Percentiles rank a stretch among this genome's conserved stretches.
Conservation (phyloP, 768 basidiomycete genomes). For the Rhodosporidiobolus sp. region DNA sequence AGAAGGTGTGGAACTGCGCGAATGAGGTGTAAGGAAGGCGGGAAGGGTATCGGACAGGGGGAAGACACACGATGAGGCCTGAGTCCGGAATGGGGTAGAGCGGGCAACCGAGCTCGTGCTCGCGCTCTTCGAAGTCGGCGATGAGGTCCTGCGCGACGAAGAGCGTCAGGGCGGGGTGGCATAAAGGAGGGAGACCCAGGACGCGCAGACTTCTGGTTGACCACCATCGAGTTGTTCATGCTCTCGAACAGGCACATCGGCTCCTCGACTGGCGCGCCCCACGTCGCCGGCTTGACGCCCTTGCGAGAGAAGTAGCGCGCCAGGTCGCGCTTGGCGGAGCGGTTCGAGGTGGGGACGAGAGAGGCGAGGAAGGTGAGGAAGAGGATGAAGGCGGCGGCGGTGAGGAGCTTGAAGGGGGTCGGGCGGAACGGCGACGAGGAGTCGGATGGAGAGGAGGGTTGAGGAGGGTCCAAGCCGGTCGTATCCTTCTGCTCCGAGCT, state of each 20-base stretch:
- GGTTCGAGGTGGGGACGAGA: background rate
- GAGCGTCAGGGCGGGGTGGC: background rate
- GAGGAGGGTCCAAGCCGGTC: background rate
- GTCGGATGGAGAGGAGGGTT: background rate
- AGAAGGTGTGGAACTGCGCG: slow-evolving; percentile 6
- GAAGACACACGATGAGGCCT: background rate
- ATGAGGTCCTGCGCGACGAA: background rate
- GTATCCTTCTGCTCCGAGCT: background rate
- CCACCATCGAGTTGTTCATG: background rate
- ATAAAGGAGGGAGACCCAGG: background rate
- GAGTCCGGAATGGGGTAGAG: background rate
- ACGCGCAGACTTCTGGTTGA: background rate
- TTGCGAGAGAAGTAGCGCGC: slow-evolving; percentile 5
- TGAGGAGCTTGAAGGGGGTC: background rate
- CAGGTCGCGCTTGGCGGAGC: slow-evolving; percentile 15
- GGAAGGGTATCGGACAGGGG: too few species aligned
- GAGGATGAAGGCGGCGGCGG: background rate
- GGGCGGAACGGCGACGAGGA: background rate
- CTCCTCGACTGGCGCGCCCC: background rate
- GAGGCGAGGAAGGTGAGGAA: slow-evolving; percentile 4
- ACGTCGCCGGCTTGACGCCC: slow-evolving; percentile 10
- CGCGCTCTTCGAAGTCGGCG: background rate
- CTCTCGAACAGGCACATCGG: background rate
- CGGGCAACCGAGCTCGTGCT: background rate
- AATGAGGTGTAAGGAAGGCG: too few species aligned